Evolutionary conservation across 768 basidiomycete species (phyloP).

Genomic region (Rhodocollybia butyracea): DNA sequence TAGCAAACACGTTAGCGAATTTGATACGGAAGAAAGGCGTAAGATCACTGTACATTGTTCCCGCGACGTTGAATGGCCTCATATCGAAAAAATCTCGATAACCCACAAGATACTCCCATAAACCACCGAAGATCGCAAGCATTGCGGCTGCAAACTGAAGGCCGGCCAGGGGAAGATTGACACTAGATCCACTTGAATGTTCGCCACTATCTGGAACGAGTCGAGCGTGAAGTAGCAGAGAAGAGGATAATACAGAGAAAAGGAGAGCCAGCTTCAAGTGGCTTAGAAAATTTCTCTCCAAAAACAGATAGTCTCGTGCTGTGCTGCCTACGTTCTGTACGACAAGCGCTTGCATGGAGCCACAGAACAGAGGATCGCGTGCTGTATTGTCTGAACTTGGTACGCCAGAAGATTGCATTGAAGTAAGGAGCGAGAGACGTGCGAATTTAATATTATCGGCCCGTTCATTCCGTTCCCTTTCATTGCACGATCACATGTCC

Average conservation of each 20-base stretch:
- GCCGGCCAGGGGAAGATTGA: constrained; percentile 46
- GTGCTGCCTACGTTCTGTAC: constrained; percentile 52
- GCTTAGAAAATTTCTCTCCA: constrained; percentile 71
- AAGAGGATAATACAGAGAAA: constrained; percentile 59
- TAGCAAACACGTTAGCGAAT: constrained; percentile 18
- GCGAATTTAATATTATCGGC: no score
- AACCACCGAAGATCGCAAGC: constrained; percentile 50
- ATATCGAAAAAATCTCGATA: constrained; percentile 52
- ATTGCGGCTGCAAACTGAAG: constrained; percentile 54
- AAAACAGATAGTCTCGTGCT: constrained; percentile 77
- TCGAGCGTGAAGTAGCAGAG: constrained; percentile 58
- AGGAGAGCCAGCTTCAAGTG: constrained; percentile 66
- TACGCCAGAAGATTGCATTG: no score
- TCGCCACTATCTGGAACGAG: constrained; percentile 43
- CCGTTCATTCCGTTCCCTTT: no score
- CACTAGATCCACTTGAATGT: constrained; percentile 13
- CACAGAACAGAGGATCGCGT: no score
- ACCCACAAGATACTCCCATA: constrained; percentile 65
- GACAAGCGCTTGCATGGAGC: constrained; percentile 12
- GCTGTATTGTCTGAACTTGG: no score
- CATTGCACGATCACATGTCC: constrained; percentile 28
- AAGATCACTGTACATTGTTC: constrained; percentile 44
- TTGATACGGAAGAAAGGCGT: neutral
- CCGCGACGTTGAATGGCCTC: constrained; percentile 59
- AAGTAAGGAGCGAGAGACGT: no score